Percentiles rank a stretch among this genome's conserved stretches.
Evolutionary conservation across 1,139 yeast species (phyloP).

Genomic region (Hanseniaspora uvarum): DNA sequence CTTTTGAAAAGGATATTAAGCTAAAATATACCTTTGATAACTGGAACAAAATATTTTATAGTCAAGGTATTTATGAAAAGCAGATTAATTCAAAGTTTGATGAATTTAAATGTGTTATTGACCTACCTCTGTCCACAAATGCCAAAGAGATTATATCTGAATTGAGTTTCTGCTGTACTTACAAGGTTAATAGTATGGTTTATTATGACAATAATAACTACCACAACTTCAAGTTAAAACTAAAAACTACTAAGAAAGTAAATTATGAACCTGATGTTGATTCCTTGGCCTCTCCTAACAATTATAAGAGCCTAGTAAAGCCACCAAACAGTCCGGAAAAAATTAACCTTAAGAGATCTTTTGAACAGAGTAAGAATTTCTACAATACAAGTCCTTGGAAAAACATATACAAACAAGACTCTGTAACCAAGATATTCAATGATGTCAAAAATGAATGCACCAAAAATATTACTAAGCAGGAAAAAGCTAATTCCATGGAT

Average conservation of each 20-base stretch:
- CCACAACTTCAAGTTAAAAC: constrained; percentile 24
- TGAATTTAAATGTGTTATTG: constrained; percentile 27
- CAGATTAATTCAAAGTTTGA: constrained; percentile 26
- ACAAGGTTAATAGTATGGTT: constrained; percentile 28
- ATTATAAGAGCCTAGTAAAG: not conserved
- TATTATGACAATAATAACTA: constrained; percentile 30
- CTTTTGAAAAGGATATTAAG: constrained; percentile 29
- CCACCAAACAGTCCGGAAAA: constrained; percentile 3
- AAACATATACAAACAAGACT: constrained; percentile 11
- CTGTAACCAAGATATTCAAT: constrained; percentile 11
- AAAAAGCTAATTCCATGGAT: not conserved
- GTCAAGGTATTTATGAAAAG: constrained; percentile 25
- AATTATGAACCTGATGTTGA: not conserved
- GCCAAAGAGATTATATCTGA: constrained; percentile 17
- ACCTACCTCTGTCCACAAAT: constrained; percentile 22
- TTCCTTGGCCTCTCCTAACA: not conserved
- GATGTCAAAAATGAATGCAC: constrained; percentile 17
- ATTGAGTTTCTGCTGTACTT: constrained; percentile 28
- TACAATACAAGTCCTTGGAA: constrained; percentile 16
- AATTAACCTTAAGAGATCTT: not conserved
- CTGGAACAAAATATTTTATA: constrained; percentile 29
- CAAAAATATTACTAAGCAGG: constrained; percentile 17
- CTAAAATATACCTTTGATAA: constrained; percentile 28
- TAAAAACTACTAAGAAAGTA: constrained; percentile 6
- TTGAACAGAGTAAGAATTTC: constrained; percentile 5